Base-by-base conservation (phyloP, 73 alveolate genomes). In the Blepharisma stoltei region DNA sequence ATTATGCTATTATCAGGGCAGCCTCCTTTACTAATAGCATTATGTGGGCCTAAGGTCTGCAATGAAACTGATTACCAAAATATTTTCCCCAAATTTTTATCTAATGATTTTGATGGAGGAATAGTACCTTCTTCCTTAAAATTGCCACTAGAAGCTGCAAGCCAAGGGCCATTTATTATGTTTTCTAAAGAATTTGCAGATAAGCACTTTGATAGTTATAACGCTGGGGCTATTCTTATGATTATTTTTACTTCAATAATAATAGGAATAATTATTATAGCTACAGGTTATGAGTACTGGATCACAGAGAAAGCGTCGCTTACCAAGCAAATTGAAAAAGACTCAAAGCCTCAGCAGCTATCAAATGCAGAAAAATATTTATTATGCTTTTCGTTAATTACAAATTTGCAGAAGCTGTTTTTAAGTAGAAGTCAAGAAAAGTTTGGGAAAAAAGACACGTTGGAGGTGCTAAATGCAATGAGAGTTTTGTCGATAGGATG, bases 401-500 rank as follows among this genome's bases (percentile, higher is more conserved):
- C 38, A 0, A 81, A 81, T 50, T 11, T 70, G 55, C 6, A 75
- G 52, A 81, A 81, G 52, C 44, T 81, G 41, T 54, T 81, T 6
- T 20, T 44, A 37, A 69, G 54, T 47, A 50, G 77, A 7, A 76
- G 67, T 0, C 76, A 70, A 55, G 81, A 68, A 1, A 82, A 77
- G n/a, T 45, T 38, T 8, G 68, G 47, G 20, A 25, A 60, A 60
- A 60, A 60, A 5, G 73, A 60, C 47, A 18, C 73, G 2, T 47
- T 82, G 44, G 53, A 54, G 9, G 77, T 82, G 5, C 50, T 82
- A 9, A 76, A 82, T 77, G 89, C 84, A 25, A 81, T 82, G 7
- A 77, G 89, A 60, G 86, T 70, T 7, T 60, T 82, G 43, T 44
- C 78, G 43, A 81, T 81, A 41, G 71, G 78, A 7, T 81, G 89